Percentiles rank a stretch among this genome's conserved stretches.
Conservation (phyloP, 2,329 filamentous ascomycete species). For the Colletotrichum phormii region DNA sequence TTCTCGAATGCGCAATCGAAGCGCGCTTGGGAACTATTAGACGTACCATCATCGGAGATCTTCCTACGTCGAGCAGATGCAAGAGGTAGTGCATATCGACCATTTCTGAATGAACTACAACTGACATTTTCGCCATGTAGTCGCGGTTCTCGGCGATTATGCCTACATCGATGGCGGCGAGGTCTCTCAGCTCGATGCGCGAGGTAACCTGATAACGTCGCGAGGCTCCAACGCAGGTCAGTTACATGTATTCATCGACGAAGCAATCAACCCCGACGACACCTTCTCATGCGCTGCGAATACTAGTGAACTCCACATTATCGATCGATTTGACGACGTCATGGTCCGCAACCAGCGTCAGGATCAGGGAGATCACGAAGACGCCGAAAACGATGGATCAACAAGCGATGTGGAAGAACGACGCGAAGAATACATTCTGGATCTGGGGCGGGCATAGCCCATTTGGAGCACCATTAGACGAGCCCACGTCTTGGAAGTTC, state of each 20-base stretch:
- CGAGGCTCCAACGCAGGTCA: conserved; percentile 21
- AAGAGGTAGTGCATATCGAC: neutral
- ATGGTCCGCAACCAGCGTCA: conserved; percentile 22
- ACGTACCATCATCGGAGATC: neutral
- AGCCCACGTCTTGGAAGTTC: conserved; percentile 29
- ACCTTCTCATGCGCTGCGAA: neutral
- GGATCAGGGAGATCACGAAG: conserved; percentile 17
- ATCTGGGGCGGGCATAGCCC: conserved; percentile 31
- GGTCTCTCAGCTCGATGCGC: conserved; percentile 39
- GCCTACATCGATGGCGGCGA: conserved; percentile 53
- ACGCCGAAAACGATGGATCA: neutral
- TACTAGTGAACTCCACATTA: conserved; percentile 33
- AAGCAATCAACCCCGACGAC: too few relatives aligned
- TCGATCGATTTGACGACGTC: conserved; percentile 31
- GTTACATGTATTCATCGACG: neutral
- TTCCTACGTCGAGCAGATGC: neutral
- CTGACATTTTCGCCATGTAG: neutral
- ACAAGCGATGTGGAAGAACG: conserved; percentile 24
- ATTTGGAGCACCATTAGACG: conserved; percentile 4
- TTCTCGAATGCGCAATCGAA: neutral
- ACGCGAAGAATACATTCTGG: conserved; percentile 6
- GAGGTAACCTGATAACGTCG: neutral
- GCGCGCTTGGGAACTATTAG: conserved; percentile 1
- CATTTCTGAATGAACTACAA: too few relatives aligned
- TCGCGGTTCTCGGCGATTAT: conserved; percentile 46